These are phyloP conservation scores for Alternaria viburni DNA, from an alignment of 2,329 filamentous ascomycete genomes.

Conservation along the genomic window DNA sequence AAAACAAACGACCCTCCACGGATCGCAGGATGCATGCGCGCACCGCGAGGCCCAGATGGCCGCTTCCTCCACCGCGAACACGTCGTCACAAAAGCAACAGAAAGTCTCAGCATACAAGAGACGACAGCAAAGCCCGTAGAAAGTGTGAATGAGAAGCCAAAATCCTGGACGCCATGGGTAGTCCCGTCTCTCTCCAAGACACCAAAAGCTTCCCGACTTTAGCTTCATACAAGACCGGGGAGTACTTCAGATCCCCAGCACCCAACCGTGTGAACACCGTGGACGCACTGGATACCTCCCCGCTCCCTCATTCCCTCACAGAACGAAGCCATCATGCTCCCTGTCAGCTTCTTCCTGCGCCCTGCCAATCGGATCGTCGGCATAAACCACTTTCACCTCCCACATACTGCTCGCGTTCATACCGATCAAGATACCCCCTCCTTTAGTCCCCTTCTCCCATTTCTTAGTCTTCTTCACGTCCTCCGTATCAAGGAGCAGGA, in stretches of 20 bases:
- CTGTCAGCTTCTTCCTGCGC: slow-evolving; percentile 15
- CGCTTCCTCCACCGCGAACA: slow-evolving; percentile 1
- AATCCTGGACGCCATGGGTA: neutral
- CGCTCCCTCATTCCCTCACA: neutral
- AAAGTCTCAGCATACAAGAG: neutral
- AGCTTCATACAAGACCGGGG: neutral
- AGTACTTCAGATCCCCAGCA: neutral
- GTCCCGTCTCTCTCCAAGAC: neutral
- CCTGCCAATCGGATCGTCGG: slow-evolving; percentile 20
- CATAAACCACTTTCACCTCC: slow-evolving; percentile 29
- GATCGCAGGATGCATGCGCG: neutral
- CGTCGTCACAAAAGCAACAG: neutral
- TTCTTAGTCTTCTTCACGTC: slow-evolving; percentile 10
- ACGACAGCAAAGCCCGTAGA: neutral
- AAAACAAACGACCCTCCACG: neutral
- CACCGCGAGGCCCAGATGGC: neutral
- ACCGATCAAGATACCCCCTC: slow-evolving; percentile 22
- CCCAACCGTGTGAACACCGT: neutral
- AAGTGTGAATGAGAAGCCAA: neutral
- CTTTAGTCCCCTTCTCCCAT: slow-evolving; percentile 14
- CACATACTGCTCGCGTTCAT: slow-evolving; percentile 18
- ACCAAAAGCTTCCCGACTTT: neutral
- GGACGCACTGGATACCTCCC: neutral
- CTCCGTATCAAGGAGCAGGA: slow-evolving; percentile 9
- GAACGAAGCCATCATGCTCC: neutral